These are phyloP conservation scores for Phaeophleospora eucalypticola DNA, from an alignment of 2,329 filamentous ascomycete species.

Conservation along the genomic window DNA sequence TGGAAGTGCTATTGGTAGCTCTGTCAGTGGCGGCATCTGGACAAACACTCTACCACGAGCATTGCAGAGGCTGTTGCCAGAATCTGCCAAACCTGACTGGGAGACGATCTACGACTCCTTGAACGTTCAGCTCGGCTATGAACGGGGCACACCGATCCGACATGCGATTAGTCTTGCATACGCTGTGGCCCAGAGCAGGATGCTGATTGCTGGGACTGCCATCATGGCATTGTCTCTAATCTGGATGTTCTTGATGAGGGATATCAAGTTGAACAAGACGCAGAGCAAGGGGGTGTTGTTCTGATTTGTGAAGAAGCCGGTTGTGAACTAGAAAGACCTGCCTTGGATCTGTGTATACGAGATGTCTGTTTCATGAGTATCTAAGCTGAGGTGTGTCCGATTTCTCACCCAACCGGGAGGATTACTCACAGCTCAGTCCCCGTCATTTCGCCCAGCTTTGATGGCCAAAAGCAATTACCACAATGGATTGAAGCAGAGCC, in stretches of 20 bases:
- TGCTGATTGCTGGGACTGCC: conserved; percentile 38
- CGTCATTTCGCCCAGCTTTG: too few species aligned
- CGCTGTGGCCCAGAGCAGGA: conserved; percentile 43
- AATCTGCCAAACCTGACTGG: conserved; percentile 30
- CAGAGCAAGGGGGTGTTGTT: conserved; percentile 35
- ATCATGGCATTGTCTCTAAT: conserved; percentile 29
- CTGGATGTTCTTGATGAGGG: conserved; percentile 29
- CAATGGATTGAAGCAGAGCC: too few species aligned
- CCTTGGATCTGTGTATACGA: too few species aligned
- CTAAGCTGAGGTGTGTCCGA: too few species aligned
- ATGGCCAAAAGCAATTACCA: too few species aligned
- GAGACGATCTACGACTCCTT: conserved; percentile 37
- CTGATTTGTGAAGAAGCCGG: conserved; percentile 8
- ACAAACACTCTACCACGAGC: conserved; percentile 23
- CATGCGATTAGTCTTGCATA: conserved; percentile 46
- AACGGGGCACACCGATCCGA: conserved; percentile 39
- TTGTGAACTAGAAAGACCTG: too few species aligned
- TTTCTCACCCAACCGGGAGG: too few species aligned
- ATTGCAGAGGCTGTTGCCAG: conserved; percentile 42
- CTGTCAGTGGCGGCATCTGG: conserved; percentile 35
- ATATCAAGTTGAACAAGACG: conserved; percentile 33
- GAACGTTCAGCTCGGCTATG: conserved; percentile 37
- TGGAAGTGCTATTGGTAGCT: conserved; percentile 34
- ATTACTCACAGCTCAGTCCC: too few species aligned
- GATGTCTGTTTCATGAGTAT: too few species aligned